Percentiles rank a stretch among this genome's conserved stretches.
Evolutionary conservation across 2,329 filamentous ascomycete species (phyloP).

Genomic region (Neodidymelliopsis sp.): DNA sequence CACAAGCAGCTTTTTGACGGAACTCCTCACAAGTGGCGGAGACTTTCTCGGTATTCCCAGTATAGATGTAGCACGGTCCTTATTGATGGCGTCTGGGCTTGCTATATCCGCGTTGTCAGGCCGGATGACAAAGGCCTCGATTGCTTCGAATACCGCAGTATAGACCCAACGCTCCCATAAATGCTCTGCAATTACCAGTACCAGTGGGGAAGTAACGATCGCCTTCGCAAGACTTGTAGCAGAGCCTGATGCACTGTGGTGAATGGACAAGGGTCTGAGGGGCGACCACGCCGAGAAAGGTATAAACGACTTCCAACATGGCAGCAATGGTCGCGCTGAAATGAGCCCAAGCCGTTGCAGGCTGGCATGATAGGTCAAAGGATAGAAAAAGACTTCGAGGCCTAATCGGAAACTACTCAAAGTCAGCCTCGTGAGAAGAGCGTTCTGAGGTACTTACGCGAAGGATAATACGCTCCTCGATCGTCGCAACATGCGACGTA

Average conservation of each 20-base stretch:
- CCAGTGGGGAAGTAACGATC: slow-evolving; percentile 35
- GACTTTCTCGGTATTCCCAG: slow-evolving; percentile 35
- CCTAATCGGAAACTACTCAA: slow-evolving; percentile 34
- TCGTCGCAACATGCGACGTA: slow-evolving; percentile 30
- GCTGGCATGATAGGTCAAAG: slow-evolving; percentile 41
- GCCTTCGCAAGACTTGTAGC: slow-evolving; percentile 22
- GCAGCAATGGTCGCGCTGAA: slow-evolving; percentile 37
- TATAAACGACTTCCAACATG: slow-evolving; percentile 35
- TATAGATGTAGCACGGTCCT: slow-evolving; percentile 30
- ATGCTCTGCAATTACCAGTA: slow-evolving; percentile 37
- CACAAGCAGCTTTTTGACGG: slow-evolving; percentile 33
- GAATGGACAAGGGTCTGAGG: slow-evolving; percentile 29
- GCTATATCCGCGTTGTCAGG: slow-evolving; percentile 41
- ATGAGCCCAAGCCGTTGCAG: slow-evolving; percentile 43
- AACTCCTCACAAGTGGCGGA: slow-evolving; percentile 28
- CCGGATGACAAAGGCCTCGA: slow-evolving; percentile 39
- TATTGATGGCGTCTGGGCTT: slow-evolving; percentile 31
- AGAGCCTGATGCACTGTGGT: slow-evolving; percentile 27
- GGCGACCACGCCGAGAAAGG: slow-evolving; percentile 42
- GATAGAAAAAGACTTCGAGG: slow-evolving; percentile 41
- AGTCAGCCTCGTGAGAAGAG: neutral
- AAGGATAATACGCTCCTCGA: slow-evolving; percentile 29
- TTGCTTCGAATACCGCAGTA: slow-evolving; percentile 37
- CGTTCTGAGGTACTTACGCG: slow-evolving; percentile 25
- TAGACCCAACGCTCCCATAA: slow-evolving; percentile 38